Conservation (phyloP, 1,284 basidiomycete species). For the Sanghuangporus sanghuang region DNA sequence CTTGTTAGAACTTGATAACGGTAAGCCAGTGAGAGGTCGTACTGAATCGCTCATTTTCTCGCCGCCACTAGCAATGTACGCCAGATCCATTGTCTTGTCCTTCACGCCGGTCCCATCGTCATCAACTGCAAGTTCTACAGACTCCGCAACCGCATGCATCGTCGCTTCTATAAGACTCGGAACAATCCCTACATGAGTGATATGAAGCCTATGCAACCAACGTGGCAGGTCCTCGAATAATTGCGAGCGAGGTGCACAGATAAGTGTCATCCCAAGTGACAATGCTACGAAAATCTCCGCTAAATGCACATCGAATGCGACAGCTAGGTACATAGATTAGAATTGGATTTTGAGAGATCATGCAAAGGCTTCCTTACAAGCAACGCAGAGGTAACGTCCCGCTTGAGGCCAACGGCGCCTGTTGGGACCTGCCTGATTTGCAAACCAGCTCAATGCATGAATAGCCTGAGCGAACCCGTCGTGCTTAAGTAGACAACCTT, state of each 20-base stretch:
- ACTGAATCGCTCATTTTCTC: slow-evolving; percentile 52
- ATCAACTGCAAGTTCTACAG: background rate
- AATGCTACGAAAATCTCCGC: slow-evolving; percentile 40
- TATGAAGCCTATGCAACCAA: slow-evolving; percentile 37
- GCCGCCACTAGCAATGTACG: slow-evolving; percentile 45
- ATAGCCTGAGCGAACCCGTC: slow-evolving; percentile 40
- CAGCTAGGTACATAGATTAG: slow-evolving; percentile 23
- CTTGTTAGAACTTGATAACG: background rate
- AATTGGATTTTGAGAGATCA: background rate
- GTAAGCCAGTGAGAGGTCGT: slow-evolving; percentile 17
- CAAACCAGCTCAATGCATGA: slow-evolving; percentile 34
- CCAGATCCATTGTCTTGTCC: slow-evolving; percentile 29
- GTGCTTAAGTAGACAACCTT: slow-evolving; percentile 51
- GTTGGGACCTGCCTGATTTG: slow-evolving; percentile 25
- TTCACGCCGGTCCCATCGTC: slow-evolving; percentile 18
- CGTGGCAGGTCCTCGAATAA: slow-evolving; percentile 42
- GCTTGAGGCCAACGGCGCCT: slow-evolving; percentile 4
- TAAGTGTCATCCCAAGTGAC: slow-evolving; percentile 40
- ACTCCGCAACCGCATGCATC: slow-evolving; percentile 34
- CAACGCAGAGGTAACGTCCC: slow-evolving; percentile 36
- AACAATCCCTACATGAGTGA: slow-evolving; percentile 50
- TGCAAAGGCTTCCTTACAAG: slow-evolving; percentile 30
- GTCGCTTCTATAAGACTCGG: slow-evolving; percentile 52
- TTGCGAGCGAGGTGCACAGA: slow-evolving; percentile 40
- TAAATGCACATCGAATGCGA: slow-evolving; percentile 49